Conservation (phyloP, 2,329 filamentous ascomycete genomes). For the Karstenula rhodostoma region DNA sequence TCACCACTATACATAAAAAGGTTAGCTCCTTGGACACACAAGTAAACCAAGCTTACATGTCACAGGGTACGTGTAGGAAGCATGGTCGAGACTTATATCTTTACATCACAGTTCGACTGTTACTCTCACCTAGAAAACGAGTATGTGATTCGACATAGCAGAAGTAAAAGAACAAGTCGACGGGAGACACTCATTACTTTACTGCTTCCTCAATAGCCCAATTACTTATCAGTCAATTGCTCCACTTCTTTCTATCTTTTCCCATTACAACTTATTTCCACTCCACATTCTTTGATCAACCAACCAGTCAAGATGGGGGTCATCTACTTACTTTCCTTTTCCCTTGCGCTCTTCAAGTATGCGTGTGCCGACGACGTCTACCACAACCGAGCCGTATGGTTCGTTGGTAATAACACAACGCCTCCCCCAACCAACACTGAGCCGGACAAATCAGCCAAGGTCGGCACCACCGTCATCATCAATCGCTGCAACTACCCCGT, state of each 20-base stretch:
- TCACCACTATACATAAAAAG: too few species aligned
- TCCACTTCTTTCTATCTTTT: neutral
- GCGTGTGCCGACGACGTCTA: neutral
- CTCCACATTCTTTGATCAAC: neutral
- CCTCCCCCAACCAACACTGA: neutral
- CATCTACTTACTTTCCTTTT: neutral
- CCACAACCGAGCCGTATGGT: conserved; percentile 5
- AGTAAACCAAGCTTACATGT: too few species aligned
- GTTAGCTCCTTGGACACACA: too few species aligned
- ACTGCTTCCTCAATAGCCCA: too few species aligned
- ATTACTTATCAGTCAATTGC: too few species aligned
- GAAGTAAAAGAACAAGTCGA: too few species aligned
- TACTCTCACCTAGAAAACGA: too few species aligned
- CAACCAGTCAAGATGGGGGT: neutral
- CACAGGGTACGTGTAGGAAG: too few species aligned
- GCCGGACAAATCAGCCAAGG: neutral
- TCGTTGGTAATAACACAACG: neutral
- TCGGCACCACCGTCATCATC: neutral
- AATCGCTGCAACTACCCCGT: neutral
- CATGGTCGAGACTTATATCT: too few species aligned
- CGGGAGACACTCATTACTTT: too few species aligned
- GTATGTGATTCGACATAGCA: too few species aligned
- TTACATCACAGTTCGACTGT: too few species aligned
- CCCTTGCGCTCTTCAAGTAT: neutral
- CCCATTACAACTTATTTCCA: neutral